Evolutionary conservation across 2,329 filamentous ascomycete genomes (phyloP).

Genomic region (Zarea fungicola): DNA sequence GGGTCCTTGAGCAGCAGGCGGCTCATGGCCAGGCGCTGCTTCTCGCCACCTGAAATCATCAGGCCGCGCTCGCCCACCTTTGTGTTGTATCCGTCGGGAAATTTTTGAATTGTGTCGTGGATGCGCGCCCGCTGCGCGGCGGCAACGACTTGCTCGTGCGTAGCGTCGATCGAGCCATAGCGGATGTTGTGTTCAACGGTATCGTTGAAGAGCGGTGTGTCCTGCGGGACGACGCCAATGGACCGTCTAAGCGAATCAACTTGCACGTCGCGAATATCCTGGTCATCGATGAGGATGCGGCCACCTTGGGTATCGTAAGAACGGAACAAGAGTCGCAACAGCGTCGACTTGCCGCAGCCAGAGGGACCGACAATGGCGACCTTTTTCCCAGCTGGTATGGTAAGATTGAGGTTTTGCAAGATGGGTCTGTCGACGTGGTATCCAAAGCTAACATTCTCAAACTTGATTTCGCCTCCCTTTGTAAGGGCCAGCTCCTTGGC

Average conservation of each 20-base stretch:
- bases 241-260: constrained; percentile 76
- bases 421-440: constrained; percentile 87
- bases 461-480: constrained; percentile 81
- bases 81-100: constrained; percentile 85
- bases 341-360: constrained; percentile 93
- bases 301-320: constrained; percentile 87
- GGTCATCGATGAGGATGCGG: constrained; percentile 84
- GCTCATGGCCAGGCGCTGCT: constrained; percentile 82
- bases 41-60: constrained; percentile 96
- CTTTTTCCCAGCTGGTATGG: constrained; percentile 92
- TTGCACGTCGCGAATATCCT: constrained; percentile 79
- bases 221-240: constrained; percentile 95
- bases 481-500: constrained; percentile 68
- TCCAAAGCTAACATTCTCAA: constrained; percentile 92
- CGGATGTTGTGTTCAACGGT: constrained; percentile 93
- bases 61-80: constrained; percentile 90
- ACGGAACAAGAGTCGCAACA: constrained; percentile 84
- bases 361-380: constrained; percentile 92
- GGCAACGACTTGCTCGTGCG: constrained; percentile 64
- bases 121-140: constrained; percentile 81
- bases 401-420: constrained; percentile 75
- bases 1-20: constrained; percentile 84
- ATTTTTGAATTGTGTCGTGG: constrained; percentile 71
- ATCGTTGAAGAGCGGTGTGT: constrained; percentile 95
- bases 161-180: constrained; percentile 79